Evolutionary conservation across 2,329 filamentous ascomycete genomes (phyloP), one percentile per base, ranked within the genome.

Genomic region (Cordyceps fumosorosea): DNA sequence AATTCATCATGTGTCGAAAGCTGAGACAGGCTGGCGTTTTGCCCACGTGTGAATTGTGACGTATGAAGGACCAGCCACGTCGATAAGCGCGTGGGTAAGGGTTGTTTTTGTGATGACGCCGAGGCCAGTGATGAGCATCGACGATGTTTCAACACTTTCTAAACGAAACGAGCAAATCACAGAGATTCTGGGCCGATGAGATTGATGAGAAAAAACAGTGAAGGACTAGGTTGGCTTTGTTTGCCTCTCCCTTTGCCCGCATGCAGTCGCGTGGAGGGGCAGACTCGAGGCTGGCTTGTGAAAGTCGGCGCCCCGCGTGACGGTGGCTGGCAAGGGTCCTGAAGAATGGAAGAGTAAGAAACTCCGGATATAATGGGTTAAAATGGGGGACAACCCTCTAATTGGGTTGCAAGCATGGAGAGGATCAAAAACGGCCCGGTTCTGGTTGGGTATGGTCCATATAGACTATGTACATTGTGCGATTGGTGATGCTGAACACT

Each of bases 11-110:
- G 34, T 42, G 32, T 50, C n/a, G 5, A 22, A 22, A 10, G 22
- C 32, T 51, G 56, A 51, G 34, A 58, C 56, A 51, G 32, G 22
- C 16, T 58, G 45, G 44, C 55, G 44, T 14, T 48, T 11, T 34
- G 45, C 47, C 45, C 45, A 58, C 56, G 56, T 58, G 56, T 58
- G 26, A 29, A 58, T 51, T 50, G 56, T 58, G 45, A 58, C 55
- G 55, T 47, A 47, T 34, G 34, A 24, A 22, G 44, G 37, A 44
- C 16, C 45, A 40, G 56, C 56, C 45, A 58, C 45, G 5, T 22
- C 32, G 32, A 40, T 58, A 48, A 34, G 18, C 32, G 56, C 45
- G 45, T 58, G 56, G 56, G 56, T 58, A 22, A 58, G 56, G 56
- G 56, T 58, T 58, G 32, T 29, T 58, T 45, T 58, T 45, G 32